These are phyloP conservation scores for Lanmaoa pseudosensibilis DNA, from an alignment of 768 basidiomycete species.

Conservation along the genomic window DNA sequence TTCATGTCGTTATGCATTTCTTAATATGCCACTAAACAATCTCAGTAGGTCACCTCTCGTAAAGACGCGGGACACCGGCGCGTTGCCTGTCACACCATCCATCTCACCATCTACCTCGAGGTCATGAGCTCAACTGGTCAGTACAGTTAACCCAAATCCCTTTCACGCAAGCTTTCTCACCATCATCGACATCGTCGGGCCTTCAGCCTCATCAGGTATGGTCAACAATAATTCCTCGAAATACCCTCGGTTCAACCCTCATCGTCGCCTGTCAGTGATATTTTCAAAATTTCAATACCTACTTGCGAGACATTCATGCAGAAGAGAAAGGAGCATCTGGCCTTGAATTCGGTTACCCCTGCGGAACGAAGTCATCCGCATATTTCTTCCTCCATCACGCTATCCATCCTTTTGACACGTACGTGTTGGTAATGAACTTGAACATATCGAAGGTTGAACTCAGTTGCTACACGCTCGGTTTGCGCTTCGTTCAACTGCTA, in stretches of 20 bases:
- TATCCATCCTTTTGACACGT: neutral
- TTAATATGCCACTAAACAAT: conserved; percentile 5
- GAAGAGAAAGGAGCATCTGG: neutral
- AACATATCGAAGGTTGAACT: neutral
- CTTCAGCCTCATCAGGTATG: neutral
- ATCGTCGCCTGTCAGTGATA: neutral
- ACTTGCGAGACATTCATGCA: neutral
- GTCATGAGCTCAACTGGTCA: conserved; percentile 10
- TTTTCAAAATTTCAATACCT: neutral
- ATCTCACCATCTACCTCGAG: conserved; percentile 14
- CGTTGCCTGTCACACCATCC: conserved; percentile 11
- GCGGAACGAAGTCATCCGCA: neutral
- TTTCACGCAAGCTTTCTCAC: neutral
- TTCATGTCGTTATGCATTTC: neutral
- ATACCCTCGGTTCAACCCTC: neutral
- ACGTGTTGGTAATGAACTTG: neutral
- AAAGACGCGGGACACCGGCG: conserved; percentile 14
- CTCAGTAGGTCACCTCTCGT: conserved; percentile 10
- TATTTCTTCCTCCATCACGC: neutral
- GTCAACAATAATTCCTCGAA: neutral
- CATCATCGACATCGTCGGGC: neutral
- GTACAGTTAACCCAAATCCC: neutral
- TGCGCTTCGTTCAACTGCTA: neutral
- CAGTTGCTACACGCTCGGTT: neutral
- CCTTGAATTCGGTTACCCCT: neutral